Conservation (phyloP, 495 filamentous ascomycete species). For the Aspergillus haitiensis region DNA sequence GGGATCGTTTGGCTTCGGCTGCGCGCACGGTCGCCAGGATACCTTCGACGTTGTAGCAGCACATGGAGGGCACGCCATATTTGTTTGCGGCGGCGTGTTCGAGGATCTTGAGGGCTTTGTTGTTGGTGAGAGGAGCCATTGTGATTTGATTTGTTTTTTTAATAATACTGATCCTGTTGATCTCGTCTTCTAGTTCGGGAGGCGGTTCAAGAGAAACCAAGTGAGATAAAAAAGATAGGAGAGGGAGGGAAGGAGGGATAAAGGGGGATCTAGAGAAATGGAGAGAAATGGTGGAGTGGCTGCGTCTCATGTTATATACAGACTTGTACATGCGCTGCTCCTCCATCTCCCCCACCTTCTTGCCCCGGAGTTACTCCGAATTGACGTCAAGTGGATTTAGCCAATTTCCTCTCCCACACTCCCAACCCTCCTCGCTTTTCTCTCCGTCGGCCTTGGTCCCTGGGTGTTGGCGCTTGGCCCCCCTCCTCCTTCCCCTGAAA, state of each 20-base stretch:
- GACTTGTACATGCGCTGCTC: not conserved
- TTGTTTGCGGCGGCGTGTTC: conserved; percentile 62
- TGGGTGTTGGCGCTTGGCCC: no score
- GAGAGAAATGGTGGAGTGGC: not conserved
- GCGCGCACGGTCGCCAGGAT: conserved; percentile 77
- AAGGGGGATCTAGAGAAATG: conserved; percentile 1
- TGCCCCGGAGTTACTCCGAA: conserved; percentile 25
- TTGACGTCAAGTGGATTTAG: conserved; percentile 12
- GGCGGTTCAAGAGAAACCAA: not conserved
- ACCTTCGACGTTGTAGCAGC: conserved; percentile 84
- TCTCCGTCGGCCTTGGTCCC: no score
- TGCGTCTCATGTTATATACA: not conserved
- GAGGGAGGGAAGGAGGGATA: not conserved
- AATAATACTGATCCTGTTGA: no score
- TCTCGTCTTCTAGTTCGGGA: not conserved
- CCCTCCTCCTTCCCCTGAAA: no score
- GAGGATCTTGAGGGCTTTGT: conserved; percentile 68
- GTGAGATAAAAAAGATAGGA: not conserved
- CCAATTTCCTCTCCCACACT: not conserved
- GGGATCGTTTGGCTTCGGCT: conserved; percentile 69
- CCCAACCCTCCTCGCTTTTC: no score
- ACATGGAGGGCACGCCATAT: conserved; percentile 75
- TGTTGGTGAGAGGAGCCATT: conserved; percentile 53
- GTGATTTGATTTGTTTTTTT: not conserved
- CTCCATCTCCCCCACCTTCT: conserved; percentile 1